These are phyloP conservation scores for Pythium scleroteichum DNA, from an alignment of 352 stramenopile species.

Conservation along the genomic window DNA sequence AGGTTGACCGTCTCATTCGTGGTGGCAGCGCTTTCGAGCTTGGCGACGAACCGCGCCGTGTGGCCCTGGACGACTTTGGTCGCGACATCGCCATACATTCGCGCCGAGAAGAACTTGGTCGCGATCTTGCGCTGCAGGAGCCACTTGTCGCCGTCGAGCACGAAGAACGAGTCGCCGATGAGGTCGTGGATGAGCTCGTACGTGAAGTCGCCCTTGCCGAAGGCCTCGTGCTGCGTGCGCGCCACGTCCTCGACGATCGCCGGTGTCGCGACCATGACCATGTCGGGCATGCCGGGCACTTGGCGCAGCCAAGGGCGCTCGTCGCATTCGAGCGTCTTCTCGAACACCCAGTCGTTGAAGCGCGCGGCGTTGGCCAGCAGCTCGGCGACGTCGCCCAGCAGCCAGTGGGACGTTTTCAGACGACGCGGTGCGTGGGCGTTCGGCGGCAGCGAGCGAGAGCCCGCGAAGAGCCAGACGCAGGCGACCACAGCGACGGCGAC, in stretches of 20 bases:
- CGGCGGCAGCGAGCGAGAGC: neutral
- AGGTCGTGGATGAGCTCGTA: slow-evolving; percentile 16
- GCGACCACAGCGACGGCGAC: slow-evolving; percentile 1
- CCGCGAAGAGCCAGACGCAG: slow-evolving; percentile 11
- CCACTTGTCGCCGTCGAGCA: slow-evolving; percentile 20
- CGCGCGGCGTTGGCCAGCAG: slow-evolving; percentile 8
- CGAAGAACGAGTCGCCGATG: slow-evolving; percentile 25
- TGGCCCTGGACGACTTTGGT: slow-evolving; percentile 1
- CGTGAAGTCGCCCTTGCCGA: slow-evolving; percentile 17
- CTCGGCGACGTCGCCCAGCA: slow-evolving; percentile 12
- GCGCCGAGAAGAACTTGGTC: slow-evolving; percentile 2
- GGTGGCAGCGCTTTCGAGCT: neutral
- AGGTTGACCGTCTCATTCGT: slow-evolving; percentile 7
- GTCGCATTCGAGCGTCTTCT: slow-evolving; percentile 9
- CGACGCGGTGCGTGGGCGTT: neutral
- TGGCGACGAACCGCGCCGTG: neutral
- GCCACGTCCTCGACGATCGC: slow-evolving; percentile 24
- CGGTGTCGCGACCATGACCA: slow-evolving; percentile 21
- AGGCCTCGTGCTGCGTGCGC: slow-evolving; percentile 21
- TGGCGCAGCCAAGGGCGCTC: slow-evolving; percentile 17
- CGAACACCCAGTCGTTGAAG: slow-evolving; percentile 18
- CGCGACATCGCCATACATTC: slow-evolving; percentile 10
- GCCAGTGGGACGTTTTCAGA: neutral
- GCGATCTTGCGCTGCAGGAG: slow-evolving; percentile 24
- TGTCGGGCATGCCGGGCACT: slow-evolving; percentile 15